Evolutionary conservation across 805 yeast genomes (phyloP).

Genomic region (Barnettozyma sucrosica): DNA sequence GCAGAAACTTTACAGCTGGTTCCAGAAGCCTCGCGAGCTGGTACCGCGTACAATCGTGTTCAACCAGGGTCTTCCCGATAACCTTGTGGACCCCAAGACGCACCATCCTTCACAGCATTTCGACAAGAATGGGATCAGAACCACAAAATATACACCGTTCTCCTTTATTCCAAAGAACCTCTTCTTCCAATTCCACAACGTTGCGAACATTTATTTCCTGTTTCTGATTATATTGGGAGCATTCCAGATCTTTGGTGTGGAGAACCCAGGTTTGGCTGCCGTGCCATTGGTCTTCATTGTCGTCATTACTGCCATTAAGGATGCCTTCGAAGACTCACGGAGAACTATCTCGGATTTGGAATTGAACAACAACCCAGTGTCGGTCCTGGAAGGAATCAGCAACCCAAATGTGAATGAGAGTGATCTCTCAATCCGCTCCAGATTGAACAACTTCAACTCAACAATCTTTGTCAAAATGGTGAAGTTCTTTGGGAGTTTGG

Average conservation of each 20-base stretch:
- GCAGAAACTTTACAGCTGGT: not conserved
- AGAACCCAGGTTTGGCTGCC: constrained; percentile 66
- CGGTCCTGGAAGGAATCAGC: constrained; percentile 46
- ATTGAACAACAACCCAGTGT: constrained; percentile 67
- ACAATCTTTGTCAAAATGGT: constrained; percentile 20
- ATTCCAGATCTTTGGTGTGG: constrained; percentile 73
- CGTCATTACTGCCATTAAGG: constrained; percentile 66
- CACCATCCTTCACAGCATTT: constrained; percentile 4
- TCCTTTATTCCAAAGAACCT: constrained; percentile 84
- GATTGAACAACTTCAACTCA: constrained; percentile 50
- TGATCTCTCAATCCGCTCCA: constrained; percentile 43
- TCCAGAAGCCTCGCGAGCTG: constrained; percentile 3
- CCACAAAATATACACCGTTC: constrained; percentile 91
- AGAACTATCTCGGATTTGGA: constrained; percentile 67
- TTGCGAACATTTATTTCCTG: constrained; percentile 87
- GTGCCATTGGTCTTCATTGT: constrained; percentile 80
- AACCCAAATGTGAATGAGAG: constrained; percentile 60
- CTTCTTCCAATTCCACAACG: constrained; percentile 70
- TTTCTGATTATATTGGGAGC: constrained; percentile 73
- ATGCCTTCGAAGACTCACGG: constrained; percentile 76
- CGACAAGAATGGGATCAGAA: constrained; percentile 71
- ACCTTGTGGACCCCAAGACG: constrained; percentile 7
- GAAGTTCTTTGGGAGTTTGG: constrained; percentile 16
- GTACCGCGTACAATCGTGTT: constrained; percentile 8
- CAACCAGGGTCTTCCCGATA: constrained; percentile 4